A percentile compares a stretch with the other conserved stretches of the same genome.
Conservation (phyloP, 106 monocot genomes). For the Xerophyta viscosa region DNA sequence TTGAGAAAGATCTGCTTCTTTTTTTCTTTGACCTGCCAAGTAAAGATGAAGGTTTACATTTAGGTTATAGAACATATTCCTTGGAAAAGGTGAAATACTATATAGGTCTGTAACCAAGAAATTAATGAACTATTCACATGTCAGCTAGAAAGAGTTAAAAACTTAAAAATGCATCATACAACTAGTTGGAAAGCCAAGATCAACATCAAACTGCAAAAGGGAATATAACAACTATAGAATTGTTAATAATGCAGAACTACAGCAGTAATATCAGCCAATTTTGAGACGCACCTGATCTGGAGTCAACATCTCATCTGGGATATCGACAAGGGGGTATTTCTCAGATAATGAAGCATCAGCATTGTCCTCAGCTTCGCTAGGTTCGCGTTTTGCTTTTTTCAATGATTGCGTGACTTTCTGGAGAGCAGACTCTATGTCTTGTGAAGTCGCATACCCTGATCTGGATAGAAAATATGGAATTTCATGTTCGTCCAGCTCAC, state of each 20-base stretch:
- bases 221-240: no score
- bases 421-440: conserved; percentile 74
- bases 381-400: conserved; percentile 75
- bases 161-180: no score
- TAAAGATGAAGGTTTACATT: background rate
- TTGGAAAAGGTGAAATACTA: no score
- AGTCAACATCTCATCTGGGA: conserved; percentile 69
- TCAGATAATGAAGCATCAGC: conserved; percentile 47
- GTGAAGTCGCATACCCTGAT: conserved; percentile 45
- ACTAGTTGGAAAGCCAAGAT: no score
- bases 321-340: conserved; percentile 63
- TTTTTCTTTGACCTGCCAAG: conserved; percentile 73
- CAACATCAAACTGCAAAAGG: no score
- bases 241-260: no score
- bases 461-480: conserved; percentile 36
- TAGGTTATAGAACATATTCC: no score
- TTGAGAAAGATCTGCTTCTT: conserved; percentile 80
- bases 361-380: conserved; percentile 60
- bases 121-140: no score
- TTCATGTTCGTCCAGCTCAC: conserved; percentile 54
- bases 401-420: conserved; percentile 60
- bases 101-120: no score
- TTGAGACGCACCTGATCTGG: conserved; percentile 66
- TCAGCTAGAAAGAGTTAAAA: no score
- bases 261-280: no score